These are phyloP conservation scores for Breynia disticha DNA, from an alignment of 441 rosid genomes.

Conservation along the genomic window DNA sequence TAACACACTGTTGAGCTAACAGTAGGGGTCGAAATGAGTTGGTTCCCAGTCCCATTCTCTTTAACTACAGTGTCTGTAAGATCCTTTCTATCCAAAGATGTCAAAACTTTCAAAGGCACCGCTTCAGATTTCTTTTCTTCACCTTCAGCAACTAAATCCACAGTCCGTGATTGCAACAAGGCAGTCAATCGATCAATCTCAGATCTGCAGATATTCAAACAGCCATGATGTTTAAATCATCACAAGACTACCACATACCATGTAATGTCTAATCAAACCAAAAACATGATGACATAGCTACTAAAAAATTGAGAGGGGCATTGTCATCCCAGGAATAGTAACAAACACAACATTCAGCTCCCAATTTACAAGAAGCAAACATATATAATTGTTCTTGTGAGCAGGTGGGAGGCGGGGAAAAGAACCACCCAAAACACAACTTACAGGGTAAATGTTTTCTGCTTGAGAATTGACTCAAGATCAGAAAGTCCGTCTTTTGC, in stretches of 20 bases:
- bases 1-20: slow-evolving; percentile 18
- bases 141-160: slow-evolving; percentile 28
- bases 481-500: slow-evolving; percentile 31
- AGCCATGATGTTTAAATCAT: slow-evolving; percentile 2
- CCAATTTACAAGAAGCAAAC: not conserved
- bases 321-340: too few species aligned
- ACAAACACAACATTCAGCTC: not conserved
- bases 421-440: slow-evolving; percentile 9
- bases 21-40: slow-evolving; percentile 33
- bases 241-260: not conserved
- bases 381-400: not conserved
- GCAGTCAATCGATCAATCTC: slow-evolving; percentile 78
- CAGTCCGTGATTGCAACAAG: slow-evolving; percentile 53
- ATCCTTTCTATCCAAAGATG: slow-evolving; percentile 27
- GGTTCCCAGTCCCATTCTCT: slow-evolving; percentile 33
- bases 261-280: not conserved
- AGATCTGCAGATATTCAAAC: slow-evolving; percentile 35
- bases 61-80: slow-evolving; percentile 20
- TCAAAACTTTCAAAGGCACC: slow-evolving; percentile 19
- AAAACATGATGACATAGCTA: not conserved
- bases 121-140: slow-evolving; percentile 39
- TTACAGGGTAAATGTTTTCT: slow-evolving; percentile 60
- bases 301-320: not conserved
- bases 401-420: not conserved
- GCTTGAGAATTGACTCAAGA: slow-evolving; percentile 46